Conservation (phyloP, 2,329 filamentous ascomycete species). For the Apiospora phragmitis region DNA sequence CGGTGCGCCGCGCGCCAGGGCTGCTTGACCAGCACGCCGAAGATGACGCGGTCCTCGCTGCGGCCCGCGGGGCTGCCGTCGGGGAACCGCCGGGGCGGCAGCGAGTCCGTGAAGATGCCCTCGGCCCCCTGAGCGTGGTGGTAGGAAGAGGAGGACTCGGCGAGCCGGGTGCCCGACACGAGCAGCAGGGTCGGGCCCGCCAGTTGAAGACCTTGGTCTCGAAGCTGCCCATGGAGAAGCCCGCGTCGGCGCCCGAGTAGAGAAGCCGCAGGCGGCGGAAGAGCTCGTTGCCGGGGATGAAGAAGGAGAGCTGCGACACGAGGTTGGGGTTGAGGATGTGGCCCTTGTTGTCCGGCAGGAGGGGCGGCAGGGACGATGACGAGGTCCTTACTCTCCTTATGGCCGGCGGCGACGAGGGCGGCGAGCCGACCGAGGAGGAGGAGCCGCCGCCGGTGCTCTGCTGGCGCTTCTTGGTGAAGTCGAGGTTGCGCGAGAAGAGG, state of each 20-base stretch:
- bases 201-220: constrained; percentile 76
- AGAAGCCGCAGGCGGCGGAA: constrained; percentile 67
- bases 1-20: constrained; percentile 71
- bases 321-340: constrained; percentile 66
- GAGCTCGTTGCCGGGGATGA: constrained; percentile 63
- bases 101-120: constrained; percentile 57
- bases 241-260: constrained; percentile 69
- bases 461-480: constrained; percentile 61
- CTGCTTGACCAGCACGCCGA: constrained; percentile 65
- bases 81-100: constrained; percentile 63
- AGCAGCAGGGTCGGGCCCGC: constrained; percentile 71
- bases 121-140: constrained; percentile 43
- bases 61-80: constrained; percentile 43
- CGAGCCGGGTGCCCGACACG: constrained; percentile 64
- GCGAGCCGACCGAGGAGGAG: background rate
- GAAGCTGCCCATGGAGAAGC: constrained; percentile 77
- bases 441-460: constrained; percentile 20
- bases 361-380: constrained; percentile 34
- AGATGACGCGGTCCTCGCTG: constrained; percentile 52
- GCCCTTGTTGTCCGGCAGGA: constrained; percentile 49
- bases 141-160: constrained; percentile 42
- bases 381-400: background rate
- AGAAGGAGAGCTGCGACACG: constrained; percentile 72
- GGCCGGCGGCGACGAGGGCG: background rate
- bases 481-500: constrained; percentile 70